A percentile compares a stretch with the other conserved stretches of the same genome.
phyloP scores from a whole-genome alignment of 1,284 basidiomycete genomes.

The Termitomyces sp. region DNA sequence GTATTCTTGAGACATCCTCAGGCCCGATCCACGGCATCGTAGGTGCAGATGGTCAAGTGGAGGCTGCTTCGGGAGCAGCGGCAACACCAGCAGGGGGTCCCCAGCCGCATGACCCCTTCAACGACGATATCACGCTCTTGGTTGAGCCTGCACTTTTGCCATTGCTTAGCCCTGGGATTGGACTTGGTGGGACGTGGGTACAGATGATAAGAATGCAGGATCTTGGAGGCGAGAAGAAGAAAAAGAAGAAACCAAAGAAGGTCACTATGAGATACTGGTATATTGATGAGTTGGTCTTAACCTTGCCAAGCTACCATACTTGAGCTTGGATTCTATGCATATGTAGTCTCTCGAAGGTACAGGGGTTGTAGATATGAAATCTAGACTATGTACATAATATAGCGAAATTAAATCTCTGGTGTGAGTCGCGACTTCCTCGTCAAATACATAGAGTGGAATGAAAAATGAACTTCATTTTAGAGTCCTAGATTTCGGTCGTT shows the following conservation, averaged over 20 bases:
- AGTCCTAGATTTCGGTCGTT: too few species aligned
- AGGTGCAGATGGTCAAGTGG: slow-evolving; percentile 6
- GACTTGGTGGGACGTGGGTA: slow-evolving; percentile 55
- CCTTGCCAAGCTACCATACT: slow-evolving; percentile 33
- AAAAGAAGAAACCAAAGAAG: slow-evolving; percentile 27
- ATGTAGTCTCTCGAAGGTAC: too few species aligned
- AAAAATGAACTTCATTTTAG: too few species aligned
- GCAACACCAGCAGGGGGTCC: background rate
- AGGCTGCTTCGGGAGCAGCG: background rate
- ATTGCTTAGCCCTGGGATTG: slow-evolving; percentile 46
- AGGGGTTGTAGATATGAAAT: too few species aligned
- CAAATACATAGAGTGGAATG: too few species aligned
- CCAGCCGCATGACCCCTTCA: slow-evolving; percentile 42
- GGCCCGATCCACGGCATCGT: slow-evolving; percentile 32
- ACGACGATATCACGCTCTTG: slow-evolving; percentile 52
- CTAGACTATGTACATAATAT: too few species aligned
- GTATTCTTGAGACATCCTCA: slow-evolving; percentile 38
- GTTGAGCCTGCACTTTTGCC: slow-evolving; percentile 43
- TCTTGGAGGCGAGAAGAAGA: slow-evolving; percentile 22
- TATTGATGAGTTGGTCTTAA: slow-evolving; percentile 37
- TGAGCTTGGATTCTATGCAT: slow-evolving; percentile 3
- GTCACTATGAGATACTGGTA: slow-evolving; percentile 39
- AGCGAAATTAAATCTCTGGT: too few species aligned
- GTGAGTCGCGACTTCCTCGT: too few species aligned
- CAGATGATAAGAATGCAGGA: slow-evolving; percentile 43